Conservation (phyloP, 805 yeast genomes). For the Blastobotrys americana region DNA sequence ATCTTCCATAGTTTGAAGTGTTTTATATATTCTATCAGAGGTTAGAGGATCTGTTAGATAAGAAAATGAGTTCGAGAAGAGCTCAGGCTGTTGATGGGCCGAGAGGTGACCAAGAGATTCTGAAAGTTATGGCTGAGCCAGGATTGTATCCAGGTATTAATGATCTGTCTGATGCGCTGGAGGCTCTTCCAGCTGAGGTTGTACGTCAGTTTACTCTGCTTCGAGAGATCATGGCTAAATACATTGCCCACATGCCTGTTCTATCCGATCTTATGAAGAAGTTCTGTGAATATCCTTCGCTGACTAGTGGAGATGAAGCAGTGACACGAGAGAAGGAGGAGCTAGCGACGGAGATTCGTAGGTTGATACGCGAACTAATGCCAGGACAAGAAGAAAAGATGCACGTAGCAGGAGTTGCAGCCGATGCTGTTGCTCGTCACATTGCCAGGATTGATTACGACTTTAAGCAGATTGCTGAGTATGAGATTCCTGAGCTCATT, state of each 20-base stretch:
- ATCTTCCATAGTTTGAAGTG: too few species aligned
- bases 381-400: slow-evolving; percentile 94
- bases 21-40: too few species aligned
- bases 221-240: slow-evolving; percentile 92
- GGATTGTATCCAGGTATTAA: slow-evolving; percentile 72
- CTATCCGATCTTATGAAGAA: slow-evolving; percentile 48
- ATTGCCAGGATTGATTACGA: slow-evolving; percentile 71
- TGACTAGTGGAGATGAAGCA: slow-evolving; percentile 4
- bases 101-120: not conserved
- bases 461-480: slow-evolving; percentile 61
- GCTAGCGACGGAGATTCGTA: slow-evolving; percentile 33
- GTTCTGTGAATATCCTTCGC: slow-evolving; percentile 35
- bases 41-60: too few species aligned
- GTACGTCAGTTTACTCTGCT: slow-evolving; percentile 78
- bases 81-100: not conserved
- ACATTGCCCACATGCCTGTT: slow-evolving; percentile 65
- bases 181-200: slow-evolving; percentile 79
- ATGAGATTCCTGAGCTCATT: slow-evolving; percentile 75
- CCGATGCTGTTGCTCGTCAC: slow-evolving; percentile 65
- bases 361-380: slow-evolving; percentile 55
- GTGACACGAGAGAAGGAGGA: slow-evolving; percentile 21
- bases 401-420: slow-evolving; percentile 92
- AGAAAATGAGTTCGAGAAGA: not conserved
- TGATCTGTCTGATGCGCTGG: slow-evolving; percentile 84
- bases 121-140: too few species aligned